Evolutionary conservation across 192 early-diverging fungal genomes (phyloP), one percentile per base, ranked within the genome.

Genomic region (Dissophora ornata): DNA sequence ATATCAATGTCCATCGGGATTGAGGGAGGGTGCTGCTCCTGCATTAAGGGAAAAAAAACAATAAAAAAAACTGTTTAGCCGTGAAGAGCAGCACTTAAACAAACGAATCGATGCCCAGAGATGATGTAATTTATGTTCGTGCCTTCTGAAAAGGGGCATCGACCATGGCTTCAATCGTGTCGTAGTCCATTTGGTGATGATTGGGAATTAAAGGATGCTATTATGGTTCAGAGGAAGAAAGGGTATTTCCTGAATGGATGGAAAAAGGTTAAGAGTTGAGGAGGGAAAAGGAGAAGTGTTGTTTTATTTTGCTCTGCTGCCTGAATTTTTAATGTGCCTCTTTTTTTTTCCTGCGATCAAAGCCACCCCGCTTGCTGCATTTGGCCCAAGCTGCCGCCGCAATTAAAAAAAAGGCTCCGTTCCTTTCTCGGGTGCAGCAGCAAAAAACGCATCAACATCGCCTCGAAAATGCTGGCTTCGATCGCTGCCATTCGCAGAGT

Each of bases 131-230:
- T 29, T 10, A 48, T 44, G 36, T n/a, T 1, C 8, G 16, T 82
- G 58, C 84, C 75, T 86, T 83, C 77, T 84, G 81, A 62, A 84
- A 89, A 19, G 88, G 88, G 26, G 87, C 86, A 41, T 88, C 88
- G 47, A 89, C 69, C 83, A 89, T 81, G 40, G 86, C 84, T 69
- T 88, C 87, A 28, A 89, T 67, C 38, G 71, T 54, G 28, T 77
- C 71, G 71, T 77, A 77, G 30, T 77, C 73, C 73, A 77, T 77
- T 26, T 25, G 32, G 9, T 30, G 25, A 33, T 49, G 45, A 32
- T n/a, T 53, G 34, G 2, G 55, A 10, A 28, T 29, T 21, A 10
- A 48, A 57, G n/a, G 30, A 48, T 24, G 26, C 2, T 13, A 26
- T 25, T 26, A 26, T 21, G 9, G 19, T 33, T 12, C 28, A 47